phyloP scores from a whole-genome alignment of 257 asterid species.

The Hygrophila difformis region DNA sequence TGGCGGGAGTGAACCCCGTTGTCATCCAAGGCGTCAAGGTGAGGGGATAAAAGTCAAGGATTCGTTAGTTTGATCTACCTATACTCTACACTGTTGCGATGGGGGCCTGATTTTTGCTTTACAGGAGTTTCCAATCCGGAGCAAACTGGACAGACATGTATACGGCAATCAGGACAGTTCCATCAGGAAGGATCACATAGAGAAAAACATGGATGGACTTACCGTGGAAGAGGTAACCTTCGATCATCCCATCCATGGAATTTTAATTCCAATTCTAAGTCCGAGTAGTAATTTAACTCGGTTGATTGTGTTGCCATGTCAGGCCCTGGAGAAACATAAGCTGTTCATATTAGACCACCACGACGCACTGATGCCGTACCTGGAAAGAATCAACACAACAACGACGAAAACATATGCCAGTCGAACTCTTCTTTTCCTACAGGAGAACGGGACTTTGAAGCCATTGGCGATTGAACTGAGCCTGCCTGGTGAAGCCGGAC shows the following conservation, averaged over 20 bases:
- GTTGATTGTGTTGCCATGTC: too few species aligned
- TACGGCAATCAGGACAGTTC: slow-evolving; percentile 68
- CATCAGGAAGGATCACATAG: slow-evolving; percentile 45
- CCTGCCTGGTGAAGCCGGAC: slow-evolving; percentile 64
- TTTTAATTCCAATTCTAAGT: too few species aligned
- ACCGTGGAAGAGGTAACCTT: slow-evolving; percentile 49
- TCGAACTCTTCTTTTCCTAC: slow-evolving; percentile 73
- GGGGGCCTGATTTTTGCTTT: background rate
- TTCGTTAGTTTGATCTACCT: background rate
- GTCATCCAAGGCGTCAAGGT: slow-evolving; percentile 58
- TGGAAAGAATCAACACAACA: slow-evolving; percentile 55
- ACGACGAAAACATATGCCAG: slow-evolving; percentile 68
- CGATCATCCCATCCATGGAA: too few species aligned
- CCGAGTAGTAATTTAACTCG: too few species aligned
- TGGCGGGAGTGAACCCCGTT: slow-evolving; percentile 95
- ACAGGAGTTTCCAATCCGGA: slow-evolving; percentile 79
- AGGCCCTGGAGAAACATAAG: slow-evolving; percentile 48
- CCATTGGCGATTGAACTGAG: slow-evolving; percentile 90
- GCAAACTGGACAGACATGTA: slow-evolving; percentile 44
- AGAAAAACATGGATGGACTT: slow-evolving; percentile 59
- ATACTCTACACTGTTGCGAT: background rate
- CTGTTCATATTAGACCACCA: slow-evolving; percentile 85
- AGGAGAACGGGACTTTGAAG: slow-evolving; percentile 67
- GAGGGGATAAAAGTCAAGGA: too few species aligned
- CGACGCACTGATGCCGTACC: slow-evolving; percentile 77